A percentile compares a stretch with the other conserved stretches of the same genome.
Evolutionary conservation across 768 basidiomycete species (phyloP).

Genomic region (Cystobasidiopsis lactophilus): DNA sequence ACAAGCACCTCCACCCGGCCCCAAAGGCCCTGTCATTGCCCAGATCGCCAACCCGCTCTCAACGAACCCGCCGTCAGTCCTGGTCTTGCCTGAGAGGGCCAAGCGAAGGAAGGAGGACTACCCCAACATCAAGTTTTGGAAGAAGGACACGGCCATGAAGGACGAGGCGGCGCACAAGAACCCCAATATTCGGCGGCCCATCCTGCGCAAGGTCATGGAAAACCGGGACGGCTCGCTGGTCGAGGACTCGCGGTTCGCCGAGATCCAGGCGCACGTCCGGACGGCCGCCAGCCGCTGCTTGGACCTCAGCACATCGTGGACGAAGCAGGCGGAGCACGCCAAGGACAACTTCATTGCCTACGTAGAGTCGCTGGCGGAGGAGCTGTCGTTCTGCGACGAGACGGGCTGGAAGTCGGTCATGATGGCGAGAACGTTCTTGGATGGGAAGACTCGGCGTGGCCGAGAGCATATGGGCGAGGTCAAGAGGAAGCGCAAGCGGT

Average conservation of each 20-base stretch:
- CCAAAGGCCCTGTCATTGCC: too few relatives aligned
- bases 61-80: too few relatives aligned
- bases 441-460: not conserved
- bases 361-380: not conserved
- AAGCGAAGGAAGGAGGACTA: not conserved
- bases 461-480: not conserved
- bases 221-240: not conserved
- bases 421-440: not conserved
- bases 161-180: not conserved
- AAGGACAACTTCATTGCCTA: not conserved
- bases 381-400: not conserved
- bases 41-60: too few relatives aligned
- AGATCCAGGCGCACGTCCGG: not conserved
- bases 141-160: not conserved
- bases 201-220: not conserved
- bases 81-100: too few relatives aligned
- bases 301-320: not conserved
- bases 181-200: not conserved
- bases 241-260: not conserved
- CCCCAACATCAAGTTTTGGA: not conserved
- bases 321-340: not conserved
- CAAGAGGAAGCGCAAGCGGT: not conserved
- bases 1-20: too few relatives aligned
- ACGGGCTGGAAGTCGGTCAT: not conserved
- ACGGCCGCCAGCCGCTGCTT: not conserved